Evolutionary conservation across 2,329 filamentous ascomycete genomes (phyloP).

Genomic region (Colletotrichum sp.): DNA sequence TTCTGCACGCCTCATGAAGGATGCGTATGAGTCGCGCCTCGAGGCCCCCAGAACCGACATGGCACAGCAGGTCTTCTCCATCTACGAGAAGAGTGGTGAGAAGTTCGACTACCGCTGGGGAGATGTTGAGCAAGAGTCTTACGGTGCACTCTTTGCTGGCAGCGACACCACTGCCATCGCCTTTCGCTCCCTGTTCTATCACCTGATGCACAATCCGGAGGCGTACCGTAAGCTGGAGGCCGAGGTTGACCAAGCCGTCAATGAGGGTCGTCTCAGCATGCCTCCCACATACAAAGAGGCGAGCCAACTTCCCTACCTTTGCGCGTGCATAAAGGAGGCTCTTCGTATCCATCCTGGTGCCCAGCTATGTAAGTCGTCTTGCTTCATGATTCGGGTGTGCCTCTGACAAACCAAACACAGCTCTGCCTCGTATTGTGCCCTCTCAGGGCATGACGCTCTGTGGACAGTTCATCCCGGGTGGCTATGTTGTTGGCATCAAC

Average conservation of each 20-base stretch:
- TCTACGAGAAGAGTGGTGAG: not conserved
- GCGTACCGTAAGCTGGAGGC: slow-evolving; percentile 28
- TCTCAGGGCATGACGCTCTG: not conserved
- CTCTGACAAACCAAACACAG: not conserved
- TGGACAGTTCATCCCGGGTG: not conserved
- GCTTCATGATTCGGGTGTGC: not conserved
- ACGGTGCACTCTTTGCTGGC: slow-evolving; percentile 33
- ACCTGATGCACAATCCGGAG: slow-evolving; percentile 36
- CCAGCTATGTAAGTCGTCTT: not conserved
- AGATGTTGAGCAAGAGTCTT: not conserved
- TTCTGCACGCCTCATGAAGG: not conserved
- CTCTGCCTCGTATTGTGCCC: not conserved
- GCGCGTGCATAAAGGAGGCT: slow-evolving; percentile 53
- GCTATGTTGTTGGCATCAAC: not conserved
- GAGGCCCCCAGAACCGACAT: not conserved
- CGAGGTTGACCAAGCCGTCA: slow-evolving; percentile 31
- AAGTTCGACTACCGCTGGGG: not conserved
- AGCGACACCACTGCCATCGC: slow-evolving; percentile 40
- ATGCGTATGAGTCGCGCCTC: not conserved
- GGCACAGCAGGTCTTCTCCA: not conserved
- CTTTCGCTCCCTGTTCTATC: slow-evolving; percentile 40
- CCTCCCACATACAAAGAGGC: slow-evolving; percentile 21
- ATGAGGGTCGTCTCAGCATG: not conserved
- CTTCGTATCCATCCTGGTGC: slow-evolving; percentile 50
- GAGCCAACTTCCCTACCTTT: slow-evolving; percentile 34